Base-by-base conservation (phyloP, 306 rosid species). In the Acacia crassicarpa region DNA sequence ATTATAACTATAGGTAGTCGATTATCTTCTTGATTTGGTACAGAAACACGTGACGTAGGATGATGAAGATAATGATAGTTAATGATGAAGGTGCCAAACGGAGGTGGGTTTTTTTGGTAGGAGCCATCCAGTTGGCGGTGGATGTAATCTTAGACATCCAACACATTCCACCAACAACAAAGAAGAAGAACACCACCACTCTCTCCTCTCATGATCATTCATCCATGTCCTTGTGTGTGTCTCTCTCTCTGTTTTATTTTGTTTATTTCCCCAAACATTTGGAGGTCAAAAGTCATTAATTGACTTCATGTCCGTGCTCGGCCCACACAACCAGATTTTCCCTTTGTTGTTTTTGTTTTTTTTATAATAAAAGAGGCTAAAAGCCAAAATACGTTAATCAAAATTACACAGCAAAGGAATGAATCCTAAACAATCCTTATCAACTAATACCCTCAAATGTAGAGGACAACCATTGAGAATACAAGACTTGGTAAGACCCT, bases 51-150 rank as follows among this genome's bases (percentile, higher is more conserved):
- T 6, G 22, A 51, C 17, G 59, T 19, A 53, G 53, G 19, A 53
- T 56, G 27, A 56, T n/a, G 5, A 56, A 8, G 15, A 22, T 22
- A n/a, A 20, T 0, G 25, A 59, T 9, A 6, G 5, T 53, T 17
- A 23, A 23, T 2, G 3, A 62, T 27, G 38, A 23, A 86, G 87
- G 72, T 86, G 30, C 89, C 89, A 77, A 86, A 86, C 2, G 83
- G 87, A 2, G 49, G 53, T 27, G 89, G 85, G 87, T 63, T 83
- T 83, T 83, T 77, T 1, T 77, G 43, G 76, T 73, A 62, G 89
- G 87, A 78, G 81, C 67, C 0, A 23, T 80, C 19, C 89, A 86
- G 45, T 48, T 80, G 25, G 78, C 25, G 51, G 27, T 83, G n/a
- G 77, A 83, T 69, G 83, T 27, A 6, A 35, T 83, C 11, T 86